Percentiles rank a stretch among this genome's conserved stretches.
These are phyloP conservation scores for Ascocoryne sarcoides DNA, from an alignment of 2,329 filamentous ascomycete genomes.

Conservation along the genomic window DNA sequence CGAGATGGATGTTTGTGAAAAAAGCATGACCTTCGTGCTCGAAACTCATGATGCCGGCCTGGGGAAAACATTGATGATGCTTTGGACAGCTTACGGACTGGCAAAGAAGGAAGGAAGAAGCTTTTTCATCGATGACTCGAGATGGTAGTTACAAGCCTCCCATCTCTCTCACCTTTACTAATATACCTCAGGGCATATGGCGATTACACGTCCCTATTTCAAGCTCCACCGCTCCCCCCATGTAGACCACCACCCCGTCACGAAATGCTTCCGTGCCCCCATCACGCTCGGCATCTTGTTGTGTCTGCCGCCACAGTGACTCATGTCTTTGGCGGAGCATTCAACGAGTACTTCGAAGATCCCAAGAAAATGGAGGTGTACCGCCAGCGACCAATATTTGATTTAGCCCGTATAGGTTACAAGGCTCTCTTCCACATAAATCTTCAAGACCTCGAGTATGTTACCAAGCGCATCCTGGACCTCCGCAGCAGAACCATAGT, in stretches of 20 bases:
- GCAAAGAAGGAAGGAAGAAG: slow-evolving; percentile 63
- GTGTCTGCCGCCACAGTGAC: slow-evolving; percentile 60
- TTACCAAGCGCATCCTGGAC: slow-evolving; percentile 47
- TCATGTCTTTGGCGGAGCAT: slow-evolving; percentile 53
- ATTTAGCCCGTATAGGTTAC: slow-evolving; percentile 60
- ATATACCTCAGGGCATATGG: slow-evolving; percentile 57
- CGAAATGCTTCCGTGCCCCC: slow-evolving; percentile 73
- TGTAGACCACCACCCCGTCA: slow-evolving; percentile 66
- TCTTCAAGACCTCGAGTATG: slow-evolving; percentile 56
- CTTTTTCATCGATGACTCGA: slow-evolving; percentile 79
- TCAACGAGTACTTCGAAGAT: slow-evolving; percentile 45
- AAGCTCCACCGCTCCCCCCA: slow-evolving; percentile 51
- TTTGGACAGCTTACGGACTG: slow-evolving; percentile 79
- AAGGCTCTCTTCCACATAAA: slow-evolving; percentile 65
- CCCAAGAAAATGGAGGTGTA: slow-evolving; percentile 39
- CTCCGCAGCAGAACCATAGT: slow-evolving; percentile 40
- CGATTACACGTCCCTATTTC: slow-evolving; percentile 63
- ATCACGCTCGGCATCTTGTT: slow-evolving; percentile 64
- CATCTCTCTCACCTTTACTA: slow-evolving; percentile 3
- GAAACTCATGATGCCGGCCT: slow-evolving; percentile 68
- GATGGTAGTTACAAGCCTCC: slow-evolving; percentile 43
- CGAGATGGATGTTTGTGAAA: slow-evolving; percentile 52
- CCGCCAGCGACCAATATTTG: slow-evolving; percentile 54
- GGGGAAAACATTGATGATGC: slow-evolving; percentile 64
- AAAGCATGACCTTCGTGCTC: slow-evolving; percentile 67